Percentiles rank a stretch among this genome's conserved stretches.
phyloP scores from a whole-genome alignment of 208 protist species.

The Trypanosoma boissoni region DNA sequence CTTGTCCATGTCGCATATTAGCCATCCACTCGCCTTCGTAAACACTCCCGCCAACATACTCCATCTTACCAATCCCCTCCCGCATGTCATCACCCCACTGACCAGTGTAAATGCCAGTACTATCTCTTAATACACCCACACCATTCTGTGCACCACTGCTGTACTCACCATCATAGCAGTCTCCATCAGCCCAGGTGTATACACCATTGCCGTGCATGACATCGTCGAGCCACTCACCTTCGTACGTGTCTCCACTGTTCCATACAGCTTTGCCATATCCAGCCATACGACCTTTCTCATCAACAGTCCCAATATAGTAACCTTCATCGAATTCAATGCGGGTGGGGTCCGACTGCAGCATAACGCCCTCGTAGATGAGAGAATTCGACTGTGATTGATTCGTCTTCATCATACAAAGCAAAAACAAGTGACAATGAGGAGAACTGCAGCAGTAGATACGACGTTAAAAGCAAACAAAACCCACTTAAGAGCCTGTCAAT shows the following conservation, averaged over 20 bases:
- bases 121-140: conserved; percentile 76
- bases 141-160: conserved; percentile 63
- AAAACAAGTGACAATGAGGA: conserved; percentile 4
- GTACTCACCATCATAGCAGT: conserved; percentile 72
- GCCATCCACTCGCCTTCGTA: conserved; percentile 89
- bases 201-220: conserved; percentile 67
- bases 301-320: conserved; percentile 71
- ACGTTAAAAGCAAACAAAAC: too few species aligned
- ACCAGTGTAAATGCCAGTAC: conserved; percentile 71
- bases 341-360: conserved; percentile 34
- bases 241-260: conserved; percentile 79
- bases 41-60: conserved; percentile 63
- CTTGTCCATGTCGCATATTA: conserved; percentile 80
- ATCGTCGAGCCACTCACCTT: conserved; percentile 75
- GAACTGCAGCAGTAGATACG: not conserved
- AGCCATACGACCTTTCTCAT: conserved; percentile 61
- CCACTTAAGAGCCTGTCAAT: too few species aligned
- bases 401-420: not conserved
- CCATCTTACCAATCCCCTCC: conserved; percentile 75
- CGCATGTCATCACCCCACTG: conserved; percentile 86
- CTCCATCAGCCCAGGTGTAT: conserved; percentile 80
- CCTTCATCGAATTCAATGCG: conserved; percentile 76
- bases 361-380: conserved; percentile 40
- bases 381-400: not conserved
- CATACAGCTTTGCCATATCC: conserved; percentile 77